Percentiles rank a stretch among this genome's conserved stretches.
Conservation (phyloP, 257 asterid species). For the Anisodus tanguticus region DNA sequence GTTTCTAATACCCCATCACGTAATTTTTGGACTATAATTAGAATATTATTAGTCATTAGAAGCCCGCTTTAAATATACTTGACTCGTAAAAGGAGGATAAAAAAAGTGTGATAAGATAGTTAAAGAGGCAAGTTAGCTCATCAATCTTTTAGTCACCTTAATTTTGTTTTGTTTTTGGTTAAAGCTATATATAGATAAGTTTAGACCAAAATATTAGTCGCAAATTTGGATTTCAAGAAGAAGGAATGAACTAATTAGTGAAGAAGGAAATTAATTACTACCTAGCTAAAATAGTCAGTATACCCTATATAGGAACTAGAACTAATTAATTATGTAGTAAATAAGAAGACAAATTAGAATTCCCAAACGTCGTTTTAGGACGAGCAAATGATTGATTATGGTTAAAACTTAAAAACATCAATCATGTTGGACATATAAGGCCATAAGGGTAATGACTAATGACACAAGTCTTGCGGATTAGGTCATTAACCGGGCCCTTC, state of each 20-base stretch:
- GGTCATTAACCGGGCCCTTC: neutral
- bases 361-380: neutral
- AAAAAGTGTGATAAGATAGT: too few relatives aligned
- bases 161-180: neutral
- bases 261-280: neutral
- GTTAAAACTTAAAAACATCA: neutral
- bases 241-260: neutral
- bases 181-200: neutral
- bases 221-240: neutral
- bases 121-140: neutral
- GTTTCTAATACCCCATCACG: neutral
- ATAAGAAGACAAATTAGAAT: neutral
- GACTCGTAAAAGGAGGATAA: neutral
- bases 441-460: constrained; percentile 9
- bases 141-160: neutral
- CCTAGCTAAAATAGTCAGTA: neutral
- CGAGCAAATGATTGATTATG: neutral
- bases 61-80: neutral
- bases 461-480: constrained; percentile 22
- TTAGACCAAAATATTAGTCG: neutral
- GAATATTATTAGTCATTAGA: neutral
- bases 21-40: neutral
- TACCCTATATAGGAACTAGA: neutral
- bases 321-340: neutral
- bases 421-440: neutral